phyloP scores from a whole-genome alignment of 306 rosid species.

The Comarum palustre region DNA sequence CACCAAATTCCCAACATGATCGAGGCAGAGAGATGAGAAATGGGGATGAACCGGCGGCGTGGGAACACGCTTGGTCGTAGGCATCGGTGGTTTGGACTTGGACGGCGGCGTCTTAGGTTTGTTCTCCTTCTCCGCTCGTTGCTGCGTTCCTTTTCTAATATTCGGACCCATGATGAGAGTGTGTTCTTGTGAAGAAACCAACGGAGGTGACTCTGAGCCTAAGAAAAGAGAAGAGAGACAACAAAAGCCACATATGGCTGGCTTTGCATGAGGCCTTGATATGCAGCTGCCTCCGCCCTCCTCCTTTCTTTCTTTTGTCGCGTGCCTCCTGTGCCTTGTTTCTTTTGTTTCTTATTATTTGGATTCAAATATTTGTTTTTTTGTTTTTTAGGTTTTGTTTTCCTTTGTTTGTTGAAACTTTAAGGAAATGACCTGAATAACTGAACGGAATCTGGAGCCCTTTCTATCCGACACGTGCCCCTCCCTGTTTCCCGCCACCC shows the following conservation, averaged over 20 bases:
- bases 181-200: neutral
- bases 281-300: neutral
- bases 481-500: too few species aligned
- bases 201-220: neutral
- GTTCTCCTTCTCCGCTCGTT: neutral
- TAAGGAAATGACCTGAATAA: neutral
- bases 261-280: neutral
- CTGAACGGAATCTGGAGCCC: too few species aligned
- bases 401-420: neutral
- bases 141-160: conserved; percentile 7
- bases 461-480: too few species aligned
- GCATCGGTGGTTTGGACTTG: conserved; percentile 10
- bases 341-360: neutral
- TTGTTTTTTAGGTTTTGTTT: neutral
- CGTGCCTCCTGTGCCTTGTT: neutral
- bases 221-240: conserved; percentile 7
- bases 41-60: conserved; percentile 8
- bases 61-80: conserved; percentile 22
- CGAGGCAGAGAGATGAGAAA: neutral
- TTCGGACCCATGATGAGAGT: conserved; percentile 13
- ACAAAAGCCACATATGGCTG: conserved; percentile 10
- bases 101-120: conserved; percentile 3
- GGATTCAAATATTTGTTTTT: neutral
- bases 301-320: neutral
- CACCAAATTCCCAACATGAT: neutral